Evolutionary conservation across 371 early-diverging fungal genomes (phyloP).

Genomic region (Mortierella sp.): DNA sequence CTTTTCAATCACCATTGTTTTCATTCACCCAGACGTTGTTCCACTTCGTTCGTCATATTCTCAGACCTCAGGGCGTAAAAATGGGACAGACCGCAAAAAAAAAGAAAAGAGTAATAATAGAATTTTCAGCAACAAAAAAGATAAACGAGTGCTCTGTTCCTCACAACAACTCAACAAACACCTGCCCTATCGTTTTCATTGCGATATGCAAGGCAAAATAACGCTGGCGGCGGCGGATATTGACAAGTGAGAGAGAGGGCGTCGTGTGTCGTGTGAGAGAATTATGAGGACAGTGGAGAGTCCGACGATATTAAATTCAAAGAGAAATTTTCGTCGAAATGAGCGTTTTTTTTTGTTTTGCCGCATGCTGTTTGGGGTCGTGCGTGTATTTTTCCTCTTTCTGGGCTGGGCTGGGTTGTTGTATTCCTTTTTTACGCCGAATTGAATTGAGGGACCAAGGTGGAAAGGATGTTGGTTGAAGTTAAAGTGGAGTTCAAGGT

Average conservation of each 20-base stretch:
- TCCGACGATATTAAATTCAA: neutral
- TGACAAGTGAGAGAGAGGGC: neutral
- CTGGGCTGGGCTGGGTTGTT: conserved; percentile 1
- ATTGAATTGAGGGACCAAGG: neutral
- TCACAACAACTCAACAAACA: neutral
- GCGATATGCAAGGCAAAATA: neutral
- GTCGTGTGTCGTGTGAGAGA: neutral
- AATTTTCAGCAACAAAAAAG: neutral
- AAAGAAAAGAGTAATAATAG: conserved; percentile 4
- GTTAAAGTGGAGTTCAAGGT: neutral
- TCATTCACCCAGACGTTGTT: neutral
- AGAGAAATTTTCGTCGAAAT: neutral
- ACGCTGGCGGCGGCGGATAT: neutral
- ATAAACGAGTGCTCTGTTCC: neutral
- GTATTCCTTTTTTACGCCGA: neutral
- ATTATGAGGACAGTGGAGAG: neutral
- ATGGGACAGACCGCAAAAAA: neutral
- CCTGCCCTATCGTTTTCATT: neutral
- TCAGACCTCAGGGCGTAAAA: conserved; percentile 1
- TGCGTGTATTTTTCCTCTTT: conserved; percentile 5
- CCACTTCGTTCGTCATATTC: neutral
- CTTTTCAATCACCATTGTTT: no score
- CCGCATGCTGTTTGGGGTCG: neutral
- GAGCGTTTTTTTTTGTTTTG: neutral
- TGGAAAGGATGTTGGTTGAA: neutral